phyloP scores from a whole-genome alignment of 2,329 filamentous ascomycete genomes.

The Diplodia scrobiculata region DNA sequence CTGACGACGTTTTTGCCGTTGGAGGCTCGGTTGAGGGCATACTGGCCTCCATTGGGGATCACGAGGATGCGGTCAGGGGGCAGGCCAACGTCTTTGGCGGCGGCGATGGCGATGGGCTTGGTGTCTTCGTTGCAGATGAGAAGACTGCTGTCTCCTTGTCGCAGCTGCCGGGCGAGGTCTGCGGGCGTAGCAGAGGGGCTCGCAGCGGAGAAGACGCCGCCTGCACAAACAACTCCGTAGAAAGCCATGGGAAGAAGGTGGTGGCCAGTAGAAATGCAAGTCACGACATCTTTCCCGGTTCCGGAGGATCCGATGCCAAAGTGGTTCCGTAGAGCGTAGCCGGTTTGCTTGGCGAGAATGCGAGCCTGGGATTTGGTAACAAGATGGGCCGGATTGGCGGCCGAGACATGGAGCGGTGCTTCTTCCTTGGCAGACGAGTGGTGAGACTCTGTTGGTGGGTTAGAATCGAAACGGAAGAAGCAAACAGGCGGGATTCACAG shows the following conservation, averaged over 20 bases:
- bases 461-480: background rate
- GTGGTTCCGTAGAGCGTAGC: slow-evolving; percentile 57
- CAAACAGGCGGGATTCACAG: too few relatives aligned
- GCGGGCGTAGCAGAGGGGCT: slow-evolving; percentile 54
- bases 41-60: slow-evolving; percentile 50
- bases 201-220: slow-evolving; percentile 61
- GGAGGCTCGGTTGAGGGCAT: slow-evolving; percentile 40
- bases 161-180: slow-evolving; percentile 56
- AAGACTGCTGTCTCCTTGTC: slow-evolving; percentile 47
- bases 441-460: slow-evolving; percentile 35
- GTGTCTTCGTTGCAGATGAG: slow-evolving; percentile 55
- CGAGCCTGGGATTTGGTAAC: slow-evolving; percentile 59
- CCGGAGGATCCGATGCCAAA: slow-evolving; percentile 58
- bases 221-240: slow-evolving; percentile 61
- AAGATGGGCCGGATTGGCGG: slow-evolving; percentile 56
- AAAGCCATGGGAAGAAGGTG: slow-evolving; percentile 58
- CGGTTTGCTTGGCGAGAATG: slow-evolving; percentile 55
- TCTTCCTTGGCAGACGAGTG: slow-evolving; percentile 49
- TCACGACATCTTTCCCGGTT: slow-evolving; percentile 54
- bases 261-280: slow-evolving; percentile 60
- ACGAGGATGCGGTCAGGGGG: slow-evolving; percentile 54
- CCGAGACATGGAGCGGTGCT: slow-evolving; percentile 60
- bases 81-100: slow-evolving; percentile 55
- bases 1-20: slow-evolving; percentile 42
- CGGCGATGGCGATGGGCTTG: slow-evolving; percentile 51